phyloP scores from a whole-genome alignment of 352 stramenopile genomes.

The Globisporangium acanthophoron region DNA sequence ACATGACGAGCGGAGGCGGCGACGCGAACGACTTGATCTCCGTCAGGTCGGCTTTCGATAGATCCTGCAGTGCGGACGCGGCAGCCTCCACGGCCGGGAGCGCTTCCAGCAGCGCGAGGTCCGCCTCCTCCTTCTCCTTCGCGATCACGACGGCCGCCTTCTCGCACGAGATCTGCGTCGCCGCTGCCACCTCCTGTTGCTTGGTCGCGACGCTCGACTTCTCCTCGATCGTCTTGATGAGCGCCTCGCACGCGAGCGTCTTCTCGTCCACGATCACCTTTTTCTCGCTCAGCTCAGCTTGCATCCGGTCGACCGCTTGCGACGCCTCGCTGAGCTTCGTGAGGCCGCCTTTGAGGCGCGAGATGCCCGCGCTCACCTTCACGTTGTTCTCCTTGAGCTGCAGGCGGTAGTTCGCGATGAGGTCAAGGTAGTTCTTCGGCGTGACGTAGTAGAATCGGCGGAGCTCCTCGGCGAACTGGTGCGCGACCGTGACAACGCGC shows the following conservation, averaged over 20 bases:
- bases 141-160: constrained; percentile 90
- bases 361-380: constrained; percentile 88
- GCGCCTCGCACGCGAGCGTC: constrained; percentile 85
- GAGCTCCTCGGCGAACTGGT: constrained; percentile 89
- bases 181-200: constrained; percentile 87
- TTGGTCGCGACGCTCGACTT: constrained; percentile 91
- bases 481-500: constrained; percentile 85
- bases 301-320: constrained; percentile 92
- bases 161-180: constrained; percentile 88
- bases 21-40: constrained; percentile 96
- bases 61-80: constrained; percentile 89
- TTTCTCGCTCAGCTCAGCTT: constrained; percentile 91
- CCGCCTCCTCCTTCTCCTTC: constrained; percentile 90
- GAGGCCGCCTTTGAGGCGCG: constrained; percentile 88
- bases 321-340: constrained; percentile 93
- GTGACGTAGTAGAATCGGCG: constrained; percentile 96
- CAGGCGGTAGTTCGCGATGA: constrained; percentile 91
- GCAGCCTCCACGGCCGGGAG: constrained; percentile 92
- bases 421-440: constrained; percentile 96
- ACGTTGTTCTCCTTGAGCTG: constrained; percentile 89
- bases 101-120: constrained; percentile 90
- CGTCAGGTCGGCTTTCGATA: constrained; percentile 93
- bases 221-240: constrained; percentile 94
- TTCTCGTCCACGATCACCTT: constrained; percentile 96
- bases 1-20: constrained; percentile 90